Evolutionary conservation across 257 asterid species (phyloP).

Genomic region (Capsicum chinense): DNA sequence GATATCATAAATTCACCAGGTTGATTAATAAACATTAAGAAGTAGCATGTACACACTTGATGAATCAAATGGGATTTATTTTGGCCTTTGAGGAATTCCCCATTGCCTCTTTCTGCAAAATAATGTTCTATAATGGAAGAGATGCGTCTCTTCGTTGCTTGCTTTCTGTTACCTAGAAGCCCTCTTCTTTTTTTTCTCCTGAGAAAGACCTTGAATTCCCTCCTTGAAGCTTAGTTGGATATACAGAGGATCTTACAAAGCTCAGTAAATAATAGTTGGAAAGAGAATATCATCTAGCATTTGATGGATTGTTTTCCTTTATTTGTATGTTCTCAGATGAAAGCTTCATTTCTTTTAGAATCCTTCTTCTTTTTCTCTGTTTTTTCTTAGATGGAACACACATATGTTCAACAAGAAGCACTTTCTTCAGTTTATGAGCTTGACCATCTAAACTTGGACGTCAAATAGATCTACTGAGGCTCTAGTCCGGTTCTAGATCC

Average conservation of each 20-base stretch:
- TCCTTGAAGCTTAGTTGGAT: not conserved
- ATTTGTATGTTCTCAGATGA: not conserved
- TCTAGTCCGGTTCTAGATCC: not conserved
- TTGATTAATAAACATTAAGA: slow-evolving; percentile 4
- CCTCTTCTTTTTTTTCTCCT: not conserved
- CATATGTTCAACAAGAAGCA: not conserved
- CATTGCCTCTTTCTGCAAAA: not conserved
- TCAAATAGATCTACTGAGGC: not conserved
- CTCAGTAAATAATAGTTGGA: not conserved
- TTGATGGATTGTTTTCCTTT: not conserved
- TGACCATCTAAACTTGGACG: not conserved
- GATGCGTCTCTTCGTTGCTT: not conserved
- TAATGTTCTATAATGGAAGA: not conserved
- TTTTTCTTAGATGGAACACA: not conserved
- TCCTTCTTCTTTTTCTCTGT: not conserved
- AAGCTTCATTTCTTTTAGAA: not conserved
- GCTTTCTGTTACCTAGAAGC: not conserved
- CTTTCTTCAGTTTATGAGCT: slow-evolving; percentile 16
- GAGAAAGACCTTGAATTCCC: not conserved
- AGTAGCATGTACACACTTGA: slow-evolving; percentile 18
- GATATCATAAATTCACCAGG: not conserved
- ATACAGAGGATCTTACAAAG: not conserved
- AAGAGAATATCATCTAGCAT: not conserved
- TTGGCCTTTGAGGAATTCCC: not conserved
- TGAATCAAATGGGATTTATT: not conserved